A percentile compares a stretch with the other conserved stretches of the same genome.
These are phyloP conservation scores for Hypoxylon sp. DNA, from an alignment of 2,329 filamentous ascomycete genomes.

Conservation along the genomic window DNA sequence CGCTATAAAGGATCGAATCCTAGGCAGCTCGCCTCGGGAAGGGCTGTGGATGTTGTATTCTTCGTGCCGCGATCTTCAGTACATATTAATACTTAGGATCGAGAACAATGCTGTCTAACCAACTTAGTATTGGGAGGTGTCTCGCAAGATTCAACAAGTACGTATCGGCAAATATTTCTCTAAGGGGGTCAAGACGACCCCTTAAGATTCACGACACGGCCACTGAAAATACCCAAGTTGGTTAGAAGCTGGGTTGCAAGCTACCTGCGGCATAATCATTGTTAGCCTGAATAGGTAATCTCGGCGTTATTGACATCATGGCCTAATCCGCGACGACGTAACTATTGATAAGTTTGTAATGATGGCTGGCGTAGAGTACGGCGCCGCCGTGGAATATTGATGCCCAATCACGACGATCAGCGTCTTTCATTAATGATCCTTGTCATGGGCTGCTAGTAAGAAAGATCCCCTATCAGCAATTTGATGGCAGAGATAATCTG, in stretches of 20 bases:
- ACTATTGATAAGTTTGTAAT: slow-evolving; percentile 8
- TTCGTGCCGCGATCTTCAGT: slow-evolving; percentile 7
- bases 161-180: slow-evolving; percentile 3
- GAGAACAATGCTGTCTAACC: slow-evolving; percentile 13
- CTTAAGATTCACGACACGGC: slow-evolving; percentile 18
- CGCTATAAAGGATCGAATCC: slow-evolving; percentile 14
- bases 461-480: background rate
- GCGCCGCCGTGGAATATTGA: slow-evolving; percentile 12
- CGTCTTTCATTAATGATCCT: background rate
- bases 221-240: slow-evolving; percentile 7
- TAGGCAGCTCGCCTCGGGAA: slow-evolving; percentile 6
- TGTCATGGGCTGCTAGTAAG: background rate
- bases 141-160: slow-evolving; percentile 3
- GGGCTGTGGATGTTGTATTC: slow-evolving; percentile 9
- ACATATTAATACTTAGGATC: slow-evolving; percentile 14
- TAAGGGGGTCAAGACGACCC: slow-evolving; percentile 1
- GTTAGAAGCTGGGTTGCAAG: slow-evolving; percentile 4
- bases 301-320: slow-evolving; percentile 9
- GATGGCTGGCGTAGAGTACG: slow-evolving; percentile 8
- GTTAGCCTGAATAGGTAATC: slow-evolving; percentile 22
- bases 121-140: slow-evolving; percentile 4
- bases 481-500: background rate
- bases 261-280: slow-evolving; percentile 9
- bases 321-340: slow-evolving; percentile 8
- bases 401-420: slow-evolving; percentile 20